A percentile compares a stretch with the other conserved stretches of the same genome.
Conservation (phyloP, 768 basidiomycete genomes). For the Galerina sulciceps region DNA sequence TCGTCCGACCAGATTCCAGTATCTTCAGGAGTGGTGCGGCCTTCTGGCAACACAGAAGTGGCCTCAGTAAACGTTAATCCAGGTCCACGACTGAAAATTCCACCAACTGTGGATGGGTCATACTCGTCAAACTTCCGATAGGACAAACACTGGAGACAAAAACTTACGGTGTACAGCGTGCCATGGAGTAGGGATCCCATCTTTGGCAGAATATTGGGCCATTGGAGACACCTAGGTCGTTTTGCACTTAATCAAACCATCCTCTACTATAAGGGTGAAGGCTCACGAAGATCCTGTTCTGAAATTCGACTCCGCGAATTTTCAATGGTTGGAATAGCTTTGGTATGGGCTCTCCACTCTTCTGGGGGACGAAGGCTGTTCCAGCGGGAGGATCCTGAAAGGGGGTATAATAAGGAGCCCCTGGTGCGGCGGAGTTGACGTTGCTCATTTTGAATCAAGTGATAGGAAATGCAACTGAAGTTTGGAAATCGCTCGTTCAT, state of each 20-base stretch:
- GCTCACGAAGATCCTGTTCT: conserved; percentile 77
- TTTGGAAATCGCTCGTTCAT: no score
- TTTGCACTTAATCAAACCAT: not conserved
- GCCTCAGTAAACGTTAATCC: conserved; percentile 78
- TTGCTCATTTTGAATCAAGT: conserved; percentile 10
- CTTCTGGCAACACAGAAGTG: conserved; percentile 73
- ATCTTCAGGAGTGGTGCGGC: conserved; percentile 79
- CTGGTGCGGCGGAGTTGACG: conserved; percentile 47
- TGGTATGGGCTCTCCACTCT: conserved; percentile 48
- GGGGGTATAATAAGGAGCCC: conserved; percentile 50
- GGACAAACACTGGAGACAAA: conserved; percentile 55
- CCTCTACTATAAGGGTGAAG: conserved; percentile 14
- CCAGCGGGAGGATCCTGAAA: conserved; percentile 48
- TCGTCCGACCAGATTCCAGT: conserved; percentile 76
- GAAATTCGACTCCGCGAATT: conserved; percentile 65
- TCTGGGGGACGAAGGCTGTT: conserved; percentile 45
- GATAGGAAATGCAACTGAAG: no score
- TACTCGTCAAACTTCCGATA: not conserved
- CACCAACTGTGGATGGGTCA: conserved; percentile 13
- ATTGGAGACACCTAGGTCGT: conserved; percentile 57
- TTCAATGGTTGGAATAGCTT: conserved; percentile 69
- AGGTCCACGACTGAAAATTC: conserved; percentile 71
- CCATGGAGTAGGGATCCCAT: conserved; percentile 82
- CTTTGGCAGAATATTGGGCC: conserved; percentile 81
- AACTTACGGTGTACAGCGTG: conserved; percentile 65